Conservation (phyloP, 1,284 basidiomycete genomes). For the Fomes fomentarius region DNA sequence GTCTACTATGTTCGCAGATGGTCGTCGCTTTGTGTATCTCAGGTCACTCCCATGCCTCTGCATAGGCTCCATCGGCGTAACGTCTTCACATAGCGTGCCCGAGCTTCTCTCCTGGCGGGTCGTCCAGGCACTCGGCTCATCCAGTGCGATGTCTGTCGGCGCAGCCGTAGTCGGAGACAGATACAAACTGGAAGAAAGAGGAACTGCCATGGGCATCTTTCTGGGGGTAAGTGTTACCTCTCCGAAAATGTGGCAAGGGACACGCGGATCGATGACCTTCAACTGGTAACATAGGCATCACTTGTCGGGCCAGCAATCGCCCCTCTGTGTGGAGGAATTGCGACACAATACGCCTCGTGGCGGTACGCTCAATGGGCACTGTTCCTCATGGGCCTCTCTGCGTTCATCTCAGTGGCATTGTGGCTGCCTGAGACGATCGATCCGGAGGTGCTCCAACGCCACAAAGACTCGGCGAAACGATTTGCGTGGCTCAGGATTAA, state of each 20-base stretch:
- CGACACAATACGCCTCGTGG: constrained; percentile 68
- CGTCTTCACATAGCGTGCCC: constrained; percentile 46
- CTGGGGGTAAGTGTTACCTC: constrained; percentile 39
- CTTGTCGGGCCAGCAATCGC: constrained; percentile 40
- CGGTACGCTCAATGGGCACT: constrained; percentile 62
- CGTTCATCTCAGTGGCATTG: constrained; percentile 47
- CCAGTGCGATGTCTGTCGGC: constrained; percentile 47
- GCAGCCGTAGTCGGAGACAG: constrained; percentile 55
- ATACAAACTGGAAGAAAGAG: constrained; percentile 48
- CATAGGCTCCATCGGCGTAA: constrained; percentile 64
- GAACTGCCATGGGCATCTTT: constrained; percentile 50
- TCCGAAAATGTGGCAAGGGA: no score
- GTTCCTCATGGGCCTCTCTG: constrained; percentile 47
- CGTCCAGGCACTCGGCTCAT: constrained; percentile 63
- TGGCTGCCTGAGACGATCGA: constrained; percentile 64
- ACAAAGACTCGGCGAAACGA: constrained; percentile 31
- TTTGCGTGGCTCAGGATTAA: constrained; percentile 53
- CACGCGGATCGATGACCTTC: no score
- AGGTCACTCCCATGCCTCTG: constrained; percentile 62
- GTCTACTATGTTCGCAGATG: constrained; percentile 43
- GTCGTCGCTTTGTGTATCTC: constrained; percentile 65
- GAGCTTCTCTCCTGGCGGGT: constrained; percentile 63
- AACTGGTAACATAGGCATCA: constrained; percentile 27
- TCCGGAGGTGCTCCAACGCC: constrained; percentile 32
- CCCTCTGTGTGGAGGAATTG: constrained; percentile 42